Conservation (phyloP, 768 basidiomycete genomes). For the Nidularia sp. region DNA sequence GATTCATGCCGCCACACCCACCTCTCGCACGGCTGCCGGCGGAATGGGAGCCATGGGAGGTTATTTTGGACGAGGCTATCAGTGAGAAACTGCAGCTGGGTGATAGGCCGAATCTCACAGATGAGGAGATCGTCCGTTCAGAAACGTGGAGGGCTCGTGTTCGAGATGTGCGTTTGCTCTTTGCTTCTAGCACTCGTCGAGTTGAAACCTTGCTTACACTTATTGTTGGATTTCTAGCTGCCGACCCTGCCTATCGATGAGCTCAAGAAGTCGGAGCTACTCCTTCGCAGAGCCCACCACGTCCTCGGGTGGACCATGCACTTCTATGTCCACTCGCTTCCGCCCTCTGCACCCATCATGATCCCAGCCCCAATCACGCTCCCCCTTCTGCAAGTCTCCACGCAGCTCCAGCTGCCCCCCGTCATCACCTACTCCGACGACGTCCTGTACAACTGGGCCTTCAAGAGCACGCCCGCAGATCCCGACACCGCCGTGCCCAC, state of each 20-base stretch:
- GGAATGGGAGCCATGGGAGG: conserved; percentile 55
- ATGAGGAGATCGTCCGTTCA: conserved; percentile 28
- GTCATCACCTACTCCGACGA: conserved; percentile 89
- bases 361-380: conserved; percentile 72
- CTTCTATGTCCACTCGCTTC: conserved; percentile 70
- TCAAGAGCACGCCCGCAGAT: conserved; percentile 22
- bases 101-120: conserved; percentile 36
- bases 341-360: conserved; percentile 41
- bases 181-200: too few relatives aligned
- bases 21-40: conserved; percentile 63
- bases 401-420: conserved; percentile 76
- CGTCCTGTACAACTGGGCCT: conserved; percentile 83
- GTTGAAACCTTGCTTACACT: too few relatives aligned
- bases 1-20: conserved; percentile 81
- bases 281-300: conserved; percentile 68
- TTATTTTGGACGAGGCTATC: conserved; percentile 41
- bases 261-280: conserved; percentile 45
- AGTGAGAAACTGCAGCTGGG: conserved; percentile 43
- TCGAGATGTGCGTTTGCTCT: conserved; percentile 28
- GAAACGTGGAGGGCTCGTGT: conserved; percentile 46
- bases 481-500: conserved; percentile 36
- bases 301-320: conserved; percentile 73
- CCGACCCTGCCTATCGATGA: conserved; percentile 42
- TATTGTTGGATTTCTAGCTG: conserved; percentile 30
- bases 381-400: conserved; percentile 70